Conservation (phyloP, 495 filamentous ascomycete genomes). For the Talaromyces borbonicus region DNA sequence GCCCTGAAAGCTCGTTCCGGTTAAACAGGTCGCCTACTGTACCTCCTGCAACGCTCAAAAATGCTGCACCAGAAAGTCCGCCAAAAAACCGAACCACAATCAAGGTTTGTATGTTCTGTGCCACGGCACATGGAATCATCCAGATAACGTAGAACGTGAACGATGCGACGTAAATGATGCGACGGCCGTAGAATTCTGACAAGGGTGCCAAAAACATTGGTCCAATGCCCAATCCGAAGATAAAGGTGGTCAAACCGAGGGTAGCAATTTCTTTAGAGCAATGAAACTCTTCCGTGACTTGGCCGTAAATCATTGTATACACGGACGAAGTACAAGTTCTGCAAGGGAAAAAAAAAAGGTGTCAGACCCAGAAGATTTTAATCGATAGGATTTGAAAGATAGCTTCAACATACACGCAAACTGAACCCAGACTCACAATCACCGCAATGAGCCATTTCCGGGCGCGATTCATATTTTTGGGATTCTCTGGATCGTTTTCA, state of each 20-base stretch:
- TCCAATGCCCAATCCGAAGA: slow-evolving; percentile 60
- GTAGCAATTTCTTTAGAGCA: slow-evolving; percentile 63
- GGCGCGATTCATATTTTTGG: slow-evolving; percentile 54
- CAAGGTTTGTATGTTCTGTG: slow-evolving; percentile 74
- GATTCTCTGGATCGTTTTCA: slow-evolving; percentile 63
- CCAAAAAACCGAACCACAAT: slow-evolving; percentile 75
- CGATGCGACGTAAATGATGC: slow-evolving; percentile 72
- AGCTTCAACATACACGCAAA: slow-evolving; percentile 86
- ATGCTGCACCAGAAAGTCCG: slow-evolving; percentile 77
- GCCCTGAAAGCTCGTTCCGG: slow-evolving; percentile 59
- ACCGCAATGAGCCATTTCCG: slow-evolving; percentile 71
- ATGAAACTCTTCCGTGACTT: slow-evolving; percentile 68
- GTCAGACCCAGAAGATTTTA: no score
- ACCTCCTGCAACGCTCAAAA: slow-evolving; percentile 82
- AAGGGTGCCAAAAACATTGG: slow-evolving; percentile 62
- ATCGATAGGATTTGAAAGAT: no score
- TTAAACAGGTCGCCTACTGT: slow-evolving; percentile 86
- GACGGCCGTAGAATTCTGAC: slow-evolving; percentile 77
- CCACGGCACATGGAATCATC: slow-evolving; percentile 81
- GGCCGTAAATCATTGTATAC: slow-evolving; percentile 79
- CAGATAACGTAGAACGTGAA: slow-evolving; percentile 76
- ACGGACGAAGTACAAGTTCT: slow-evolving; percentile 84
- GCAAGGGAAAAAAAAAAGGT: no score
- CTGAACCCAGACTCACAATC: slow-evolving; percentile 59
- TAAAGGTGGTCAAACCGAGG: slow-evolving; percentile 69